Conservation (phyloP, 306 rosid genomes). For the Sicyos baderoa region DNA sequence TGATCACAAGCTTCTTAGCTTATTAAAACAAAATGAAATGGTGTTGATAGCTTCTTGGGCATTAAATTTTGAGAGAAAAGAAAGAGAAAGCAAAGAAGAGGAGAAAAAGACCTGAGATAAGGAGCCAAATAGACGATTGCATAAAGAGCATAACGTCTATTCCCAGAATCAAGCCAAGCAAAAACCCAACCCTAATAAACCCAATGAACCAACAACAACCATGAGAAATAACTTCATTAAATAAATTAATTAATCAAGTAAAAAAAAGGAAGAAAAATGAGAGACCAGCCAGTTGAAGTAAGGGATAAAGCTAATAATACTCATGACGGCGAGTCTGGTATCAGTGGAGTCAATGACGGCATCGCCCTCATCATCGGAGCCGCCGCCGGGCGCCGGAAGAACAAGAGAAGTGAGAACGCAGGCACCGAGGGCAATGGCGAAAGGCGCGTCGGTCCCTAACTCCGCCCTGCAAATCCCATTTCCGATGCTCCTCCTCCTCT, state of each 20-base stretch:
- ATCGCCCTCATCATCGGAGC: constrained; percentile 32
- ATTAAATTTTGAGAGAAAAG: too few relatives aligned
- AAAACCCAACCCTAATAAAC: constrained; percentile 79
- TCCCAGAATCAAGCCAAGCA: constrained; percentile 80
- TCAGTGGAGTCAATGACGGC: constrained; percentile 47
- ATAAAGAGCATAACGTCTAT: constrained; percentile 64
- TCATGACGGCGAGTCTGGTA: constrained; percentile 71
- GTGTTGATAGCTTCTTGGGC: background rate
- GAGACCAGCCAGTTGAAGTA: constrained; percentile 94
- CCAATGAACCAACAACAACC: constrained; percentile 7
- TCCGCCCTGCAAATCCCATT: constrained; percentile 38
- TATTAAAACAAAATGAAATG: background rate
- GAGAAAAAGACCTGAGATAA: constrained; percentile 52
- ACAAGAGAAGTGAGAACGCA: constrained; percentile 64
- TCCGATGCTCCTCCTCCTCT: constrained; percentile 23
- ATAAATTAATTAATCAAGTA: background rate
- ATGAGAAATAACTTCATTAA: background rate
- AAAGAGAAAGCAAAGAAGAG: too few relatives aligned
- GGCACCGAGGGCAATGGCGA: constrained; percentile 74
- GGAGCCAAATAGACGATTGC: constrained; percentile 77
- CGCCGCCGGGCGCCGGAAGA: constrained; percentile 32
- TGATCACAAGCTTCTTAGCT: background rate
- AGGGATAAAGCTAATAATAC: constrained; percentile 75
- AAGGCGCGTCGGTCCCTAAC: constrained; percentile 61
- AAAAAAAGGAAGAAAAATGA: background rate